A percentile compares a stretch with the other conserved stretches of the same genome.
Conservation (phyloP, 129 eudicot genomes). For the Saposhnikovia divaricata region DNA sequence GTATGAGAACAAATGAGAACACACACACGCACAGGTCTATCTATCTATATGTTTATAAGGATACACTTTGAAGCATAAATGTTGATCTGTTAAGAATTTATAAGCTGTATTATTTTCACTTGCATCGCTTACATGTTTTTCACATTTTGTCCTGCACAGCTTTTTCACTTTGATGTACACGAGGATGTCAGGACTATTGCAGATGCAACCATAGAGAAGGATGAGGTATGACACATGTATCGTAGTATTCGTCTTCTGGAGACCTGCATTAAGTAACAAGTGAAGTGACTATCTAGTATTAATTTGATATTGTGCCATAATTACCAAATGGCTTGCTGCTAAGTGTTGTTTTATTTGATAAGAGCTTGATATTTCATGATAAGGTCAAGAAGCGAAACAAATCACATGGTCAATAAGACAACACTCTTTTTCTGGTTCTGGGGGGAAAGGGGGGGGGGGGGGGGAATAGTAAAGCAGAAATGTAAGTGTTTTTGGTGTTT, state of each 20-base stretch:
- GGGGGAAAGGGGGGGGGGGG: background rate
- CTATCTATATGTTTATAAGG: too few relatives aligned
- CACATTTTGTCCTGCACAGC: slow-evolving; percentile 33
- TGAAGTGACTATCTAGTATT: background rate
- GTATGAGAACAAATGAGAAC: background rate
- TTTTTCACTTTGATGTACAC: slow-evolving; percentile 97
- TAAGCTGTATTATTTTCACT: background rate
- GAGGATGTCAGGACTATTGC: slow-evolving; percentile 98
- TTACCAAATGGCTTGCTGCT: background rate
- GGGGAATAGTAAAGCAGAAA: too few relatives aligned
- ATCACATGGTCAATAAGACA: background rate
- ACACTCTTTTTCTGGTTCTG: background rate
- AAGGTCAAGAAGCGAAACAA: background rate
- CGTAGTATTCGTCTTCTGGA: background rate
- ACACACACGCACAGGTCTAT: background rate
- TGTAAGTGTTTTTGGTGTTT: too few relatives aligned
- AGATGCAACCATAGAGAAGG: slow-evolving; percentile 94
- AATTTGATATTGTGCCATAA: background rate
- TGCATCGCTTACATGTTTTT: background rate
- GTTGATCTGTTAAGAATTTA: background rate
- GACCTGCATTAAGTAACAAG: background rate
- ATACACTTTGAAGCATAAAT: background rate
- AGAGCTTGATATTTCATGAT: background rate
- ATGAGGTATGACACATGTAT: slow-evolving; percentile 53
- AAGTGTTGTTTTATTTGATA: background rate